A percentile compares a stretch with the other conserved stretches of the same genome.
Conservation (phyloP, 805 yeast genomes). For the Kluyveromyces wickerhamii region DNA sequence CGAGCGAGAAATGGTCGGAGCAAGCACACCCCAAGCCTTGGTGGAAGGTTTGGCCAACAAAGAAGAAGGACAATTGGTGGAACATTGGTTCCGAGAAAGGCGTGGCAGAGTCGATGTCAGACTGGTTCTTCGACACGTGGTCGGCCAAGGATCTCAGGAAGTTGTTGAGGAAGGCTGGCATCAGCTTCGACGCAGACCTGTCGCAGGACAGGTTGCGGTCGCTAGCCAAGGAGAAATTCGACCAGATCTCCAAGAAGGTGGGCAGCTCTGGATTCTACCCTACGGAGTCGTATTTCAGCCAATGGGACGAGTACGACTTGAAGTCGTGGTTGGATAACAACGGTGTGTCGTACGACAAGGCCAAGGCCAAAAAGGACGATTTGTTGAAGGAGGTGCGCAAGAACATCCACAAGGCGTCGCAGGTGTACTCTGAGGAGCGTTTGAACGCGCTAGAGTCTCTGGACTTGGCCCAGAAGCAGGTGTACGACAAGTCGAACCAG, state of each 20-base stretch:
- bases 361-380: constrained; percentile 37
- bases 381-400: constrained; percentile 38
- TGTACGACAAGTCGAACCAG: constrained; percentile 34
- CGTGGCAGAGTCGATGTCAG: constrained; percentile 16
- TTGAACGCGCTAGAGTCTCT: constrained; percentile 34
- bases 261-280: constrained; percentile 39
- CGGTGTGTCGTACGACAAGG: constrained; percentile 32
- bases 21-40: constrained; percentile 21
- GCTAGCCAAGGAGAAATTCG: constrained; percentile 35
- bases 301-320: constrained; percentile 46
- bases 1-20: constrained; percentile 17
- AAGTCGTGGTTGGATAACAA: constrained; percentile 41
- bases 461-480: constrained; percentile 29
- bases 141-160: constrained; percentile 27
- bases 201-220: constrained; percentile 36
- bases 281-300: constrained; percentile 44
- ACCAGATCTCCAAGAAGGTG: constrained; percentile 30
- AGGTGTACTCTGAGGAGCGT: constrained; percentile 33
- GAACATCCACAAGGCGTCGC: constrained; percentile 38
- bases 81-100: constrained; percentile 3
- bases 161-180: constrained; percentile 27
- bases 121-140: constrained; percentile 48
- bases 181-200: constrained; percentile 24
- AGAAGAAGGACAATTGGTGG: constrained; percentile 6
- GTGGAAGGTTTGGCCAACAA: constrained; percentile 26